These are phyloP conservation scores for Nissolia schottii DNA, from an alignment of 306 rosid genomes.

Conservation along the genomic window DNA sequence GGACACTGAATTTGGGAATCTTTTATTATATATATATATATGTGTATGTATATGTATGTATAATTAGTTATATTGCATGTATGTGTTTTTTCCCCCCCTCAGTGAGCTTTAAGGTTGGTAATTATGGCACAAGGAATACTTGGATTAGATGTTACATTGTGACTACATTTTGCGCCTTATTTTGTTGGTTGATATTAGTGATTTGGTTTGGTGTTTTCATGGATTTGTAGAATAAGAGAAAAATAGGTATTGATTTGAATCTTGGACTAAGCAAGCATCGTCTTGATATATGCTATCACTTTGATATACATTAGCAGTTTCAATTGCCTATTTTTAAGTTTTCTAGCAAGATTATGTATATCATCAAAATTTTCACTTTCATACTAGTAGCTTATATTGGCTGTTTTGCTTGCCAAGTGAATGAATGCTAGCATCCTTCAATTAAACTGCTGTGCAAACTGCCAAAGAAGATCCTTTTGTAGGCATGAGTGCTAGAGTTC, in stretches of 20 bases:
- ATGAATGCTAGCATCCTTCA: neutral
- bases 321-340: neutral
- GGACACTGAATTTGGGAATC: too few relatives aligned
- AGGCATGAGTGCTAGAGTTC: neutral
- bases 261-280: neutral
- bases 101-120: conserved; percentile 4
- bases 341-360: neutral
- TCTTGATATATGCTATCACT: neutral
- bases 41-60: too few relatives aligned
- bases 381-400: neutral
- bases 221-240: neutral
- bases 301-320: neutral
- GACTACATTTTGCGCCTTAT: neutral
- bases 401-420: neutral
- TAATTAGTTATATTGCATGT: neutral
- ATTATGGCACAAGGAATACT: neutral
- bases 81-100: neutral
- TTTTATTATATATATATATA: too few relatives aligned
- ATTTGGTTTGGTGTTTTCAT: conserved; percentile 1
- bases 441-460: neutral
- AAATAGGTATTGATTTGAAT: neutral
- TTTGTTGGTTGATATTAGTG: neutral
- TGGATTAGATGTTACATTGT: neutral
- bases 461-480: neutral
- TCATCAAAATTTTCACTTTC: conserved; percentile 2